phyloP scores from a whole-genome alignment of 371 early-diverging fungal genomes.

The Fennellomyces sp. region DNA sequence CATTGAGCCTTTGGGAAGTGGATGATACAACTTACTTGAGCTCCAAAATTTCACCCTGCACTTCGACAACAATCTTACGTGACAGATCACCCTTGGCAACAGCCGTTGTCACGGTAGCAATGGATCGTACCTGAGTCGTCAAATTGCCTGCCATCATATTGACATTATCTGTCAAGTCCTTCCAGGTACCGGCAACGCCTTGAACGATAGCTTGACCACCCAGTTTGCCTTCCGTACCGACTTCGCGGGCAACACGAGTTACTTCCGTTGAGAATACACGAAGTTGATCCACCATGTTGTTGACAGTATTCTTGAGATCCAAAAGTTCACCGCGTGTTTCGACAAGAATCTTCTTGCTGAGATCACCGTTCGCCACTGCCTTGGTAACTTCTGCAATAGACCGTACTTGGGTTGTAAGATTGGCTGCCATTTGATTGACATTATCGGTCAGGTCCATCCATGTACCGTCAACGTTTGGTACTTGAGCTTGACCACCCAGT shows the following conservation, averaged over 20 bases:
- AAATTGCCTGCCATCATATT: conserved; percentile 59
- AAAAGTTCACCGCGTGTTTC: conserved; percentile 35
- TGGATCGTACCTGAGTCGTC: conserved; percentile 60
- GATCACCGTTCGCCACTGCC: neutral
- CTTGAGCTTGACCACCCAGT: conserved; percentile 46
- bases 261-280: conserved; percentile 55
- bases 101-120: conserved; percentile 58
- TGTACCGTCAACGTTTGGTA: conserved; percentile 36
- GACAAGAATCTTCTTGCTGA: conserved; percentile 28
- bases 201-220: conserved; percentile 48
- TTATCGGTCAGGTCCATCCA: conserved; percentile 55
- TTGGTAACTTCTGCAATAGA: conserved; percentile 33
- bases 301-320: conserved; percentile 36
- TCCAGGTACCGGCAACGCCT: conserved; percentile 65
- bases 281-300: conserved; percentile 47
- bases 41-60: conserved; percentile 52
- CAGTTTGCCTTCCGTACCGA: conserved; percentile 53
- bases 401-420: conserved; percentile 59
- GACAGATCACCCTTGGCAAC: conserved; percentile 58
- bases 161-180: conserved; percentile 66
- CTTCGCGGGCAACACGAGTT: conserved; percentile 50
- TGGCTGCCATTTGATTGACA: conserved; percentile 52
- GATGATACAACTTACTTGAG: conserved; percentile 34
- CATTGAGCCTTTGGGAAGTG: neutral
- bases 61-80: conserved; percentile 50